phyloP scores from a whole-genome alignment of 306 rosid species.

The Vachellia collinsii region DNA sequence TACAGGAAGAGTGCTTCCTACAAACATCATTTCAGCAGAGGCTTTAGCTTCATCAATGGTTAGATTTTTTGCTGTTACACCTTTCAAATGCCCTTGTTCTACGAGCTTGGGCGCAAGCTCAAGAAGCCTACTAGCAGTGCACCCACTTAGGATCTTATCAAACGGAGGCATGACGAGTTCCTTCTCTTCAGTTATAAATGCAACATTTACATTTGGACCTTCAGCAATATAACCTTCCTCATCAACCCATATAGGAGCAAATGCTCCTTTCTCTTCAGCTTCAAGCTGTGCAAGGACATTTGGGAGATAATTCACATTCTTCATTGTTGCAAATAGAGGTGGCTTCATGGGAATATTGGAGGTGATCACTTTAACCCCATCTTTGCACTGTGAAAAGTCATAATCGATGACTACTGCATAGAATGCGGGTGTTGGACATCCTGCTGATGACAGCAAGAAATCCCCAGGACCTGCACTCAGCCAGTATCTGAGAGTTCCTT shows the following conservation, averaged over 20 bases:
- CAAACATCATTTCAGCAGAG: constrained; percentile 87
- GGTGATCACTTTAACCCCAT: constrained; percentile 84
- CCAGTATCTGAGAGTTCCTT: constrained; percentile 86
- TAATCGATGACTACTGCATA: constrained; percentile 83
- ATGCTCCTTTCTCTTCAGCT: constrained; percentile 88
- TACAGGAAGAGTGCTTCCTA: constrained; percentile 89
- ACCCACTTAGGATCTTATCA: constrained; percentile 70
- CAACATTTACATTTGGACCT: constrained; percentile 96
- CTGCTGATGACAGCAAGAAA: constrained; percentile 74
- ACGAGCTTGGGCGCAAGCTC: constrained; percentile 73
- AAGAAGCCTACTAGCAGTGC: constrained; percentile 82
- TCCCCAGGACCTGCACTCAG: constrained; percentile 91
- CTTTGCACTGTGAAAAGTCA: constrained; percentile 63
- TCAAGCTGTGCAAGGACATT: constrained; percentile 78
- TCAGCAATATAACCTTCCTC: constrained; percentile 84
- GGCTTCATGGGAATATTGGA: constrained; percentile 78
- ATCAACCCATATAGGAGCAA: constrained; percentile 85
- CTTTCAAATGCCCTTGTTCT: constrained; percentile 62
- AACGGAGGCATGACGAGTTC: constrained; percentile 81
- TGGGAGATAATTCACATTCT: constrained; percentile 91
- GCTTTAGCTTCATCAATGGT: constrained; percentile 68
- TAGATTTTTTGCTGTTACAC: constrained; percentile 48
- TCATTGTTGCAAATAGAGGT: constrained; percentile 68
- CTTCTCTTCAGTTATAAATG: constrained; percentile 75
- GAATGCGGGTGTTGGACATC: constrained; percentile 67